Evolutionary conservation across 176 grass and related monocot genomes (phyloP).

Genomic region (Poa pratensis): DNA sequence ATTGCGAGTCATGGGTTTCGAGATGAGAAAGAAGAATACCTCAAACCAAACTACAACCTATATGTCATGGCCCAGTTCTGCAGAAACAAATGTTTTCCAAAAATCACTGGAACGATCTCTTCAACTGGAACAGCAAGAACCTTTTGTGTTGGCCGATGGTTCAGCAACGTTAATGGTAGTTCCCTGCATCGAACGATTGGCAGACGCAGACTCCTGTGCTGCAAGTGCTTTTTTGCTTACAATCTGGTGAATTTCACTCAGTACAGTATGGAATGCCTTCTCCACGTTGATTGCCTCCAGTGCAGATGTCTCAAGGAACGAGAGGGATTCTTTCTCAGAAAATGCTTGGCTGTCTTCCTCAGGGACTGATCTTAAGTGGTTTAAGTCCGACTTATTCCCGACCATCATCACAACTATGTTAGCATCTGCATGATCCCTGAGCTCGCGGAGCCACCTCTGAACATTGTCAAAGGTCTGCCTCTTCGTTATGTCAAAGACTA

Average conservation of each 20-base stretch:
- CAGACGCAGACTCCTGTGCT: constrained; percentile 49
- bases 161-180: constrained; percentile 59
- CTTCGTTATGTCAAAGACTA: constrained; percentile 73
- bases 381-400: constrained; percentile 65
- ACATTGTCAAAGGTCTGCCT: constrained; percentile 65
- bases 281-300: constrained; percentile 64
- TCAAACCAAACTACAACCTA: constrained; percentile 42
- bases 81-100: constrained; percentile 20
- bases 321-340: constrained; percentile 59
- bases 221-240: constrained; percentile 72
- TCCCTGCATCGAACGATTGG: constrained; percentile 46
- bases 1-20: constrained; percentile 16
- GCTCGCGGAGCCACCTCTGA: constrained; percentile 69
- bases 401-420: constrained; percentile 71
- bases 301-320: constrained; percentile 72
- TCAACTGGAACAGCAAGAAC: constrained; percentile 58
- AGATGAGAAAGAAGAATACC: constrained; percentile 7
- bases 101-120: not conserved
- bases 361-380: constrained; percentile 55
- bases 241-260: constrained; percentile 68
- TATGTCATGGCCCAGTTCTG: constrained; percentile 15
- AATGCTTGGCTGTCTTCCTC: constrained; percentile 57
- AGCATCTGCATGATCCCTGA: constrained; percentile 64
- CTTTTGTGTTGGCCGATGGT: constrained; percentile 37
- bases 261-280: constrained; percentile 62